phyloP scores from a whole-genome alignment of 2,329 filamentous ascomycete species.

The Coniochaeta sp. region DNA sequence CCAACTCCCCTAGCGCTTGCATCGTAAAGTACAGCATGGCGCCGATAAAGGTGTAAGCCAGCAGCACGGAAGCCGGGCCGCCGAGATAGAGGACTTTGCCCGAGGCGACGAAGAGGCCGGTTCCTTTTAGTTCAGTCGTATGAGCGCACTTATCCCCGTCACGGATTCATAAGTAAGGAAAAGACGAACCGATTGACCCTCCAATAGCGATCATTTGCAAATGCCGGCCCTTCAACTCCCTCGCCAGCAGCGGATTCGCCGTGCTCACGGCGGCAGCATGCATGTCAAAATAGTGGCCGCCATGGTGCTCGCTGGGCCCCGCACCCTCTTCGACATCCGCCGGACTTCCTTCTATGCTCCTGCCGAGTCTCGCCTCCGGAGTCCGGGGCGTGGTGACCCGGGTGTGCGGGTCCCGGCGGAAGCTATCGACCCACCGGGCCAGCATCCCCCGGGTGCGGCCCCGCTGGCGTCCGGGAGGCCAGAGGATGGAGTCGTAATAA shows the following conservation, averaged over 20 bases:
- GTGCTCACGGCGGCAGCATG: constrained; percentile 62
- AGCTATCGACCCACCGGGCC: neutral
- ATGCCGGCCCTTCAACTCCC: constrained; percentile 76
- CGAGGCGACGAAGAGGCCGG: constrained; percentile 81
- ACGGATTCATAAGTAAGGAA: neutral
- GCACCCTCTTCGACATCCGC: neutral
- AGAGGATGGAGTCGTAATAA: neutral
- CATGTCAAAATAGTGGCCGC: constrained; percentile 46
- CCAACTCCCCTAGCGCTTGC: constrained; percentile 85
- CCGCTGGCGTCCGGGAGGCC: neutral
- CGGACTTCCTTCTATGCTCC: neutral
- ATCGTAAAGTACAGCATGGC: constrained; percentile 88
- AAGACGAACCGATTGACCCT: constrained; percentile 65
- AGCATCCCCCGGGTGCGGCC: constrained; percentile 5
- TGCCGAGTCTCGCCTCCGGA: neutral
- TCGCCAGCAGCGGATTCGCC: constrained; percentile 65
- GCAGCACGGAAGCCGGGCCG: constrained; percentile 69
- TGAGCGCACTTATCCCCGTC: neutral
- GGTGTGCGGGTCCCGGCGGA: constrained; percentile 1
- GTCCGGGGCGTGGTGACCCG: neutral
- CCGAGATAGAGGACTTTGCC: constrained; percentile 63
- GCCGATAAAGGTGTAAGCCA: constrained; percentile 75
- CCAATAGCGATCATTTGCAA: constrained; percentile 97
- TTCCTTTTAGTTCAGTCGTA: constrained; percentile 39
- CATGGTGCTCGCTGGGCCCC: constrained; percentile 23